These are phyloP conservation scores for Cystofilobasidium capitatum DNA, from an alignment of 768 basidiomycete genomes.

Conservation along the genomic window DNA sequence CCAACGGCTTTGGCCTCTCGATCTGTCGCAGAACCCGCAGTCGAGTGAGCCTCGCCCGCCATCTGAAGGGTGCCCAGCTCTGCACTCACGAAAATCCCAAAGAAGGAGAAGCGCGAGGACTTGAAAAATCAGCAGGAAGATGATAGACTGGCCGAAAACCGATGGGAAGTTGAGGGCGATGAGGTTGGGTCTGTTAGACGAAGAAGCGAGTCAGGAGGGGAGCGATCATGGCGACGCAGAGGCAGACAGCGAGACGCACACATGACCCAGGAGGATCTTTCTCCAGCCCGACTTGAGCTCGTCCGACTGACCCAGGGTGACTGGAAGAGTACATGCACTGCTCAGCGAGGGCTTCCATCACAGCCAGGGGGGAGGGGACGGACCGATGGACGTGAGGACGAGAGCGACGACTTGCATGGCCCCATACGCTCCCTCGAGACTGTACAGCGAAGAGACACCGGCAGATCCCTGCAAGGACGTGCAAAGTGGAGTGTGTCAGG, in stretches of 20 bases:
- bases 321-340: slow-evolving; percentile 41
- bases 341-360: not conserved
- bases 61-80: not conserved
- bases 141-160: slow-evolving; percentile 50
- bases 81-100: slow-evolving; percentile 46
- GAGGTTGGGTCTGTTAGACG: slow-evolving; percentile 53
- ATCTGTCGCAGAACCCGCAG: not conserved
- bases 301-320: slow-evolving; percentile 32
- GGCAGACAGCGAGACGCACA: slow-evolving; percentile 37
- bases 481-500: not conserved
- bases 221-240: not conserved
- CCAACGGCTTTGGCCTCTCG: slow-evolving; percentile 3
- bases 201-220: not conserved
- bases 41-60: too few relatives aligned
- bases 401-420: slow-evolving; percentile 64
- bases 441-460: slow-evolving; percentile 58
- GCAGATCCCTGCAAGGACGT: slow-evolving; percentile 52
- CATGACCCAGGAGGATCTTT: slow-evolving; percentile 57
- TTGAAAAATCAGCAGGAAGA: slow-evolving; percentile 56
- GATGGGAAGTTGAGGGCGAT: slow-evolving; percentile 65
- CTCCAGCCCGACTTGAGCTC: slow-evolving; percentile 49
- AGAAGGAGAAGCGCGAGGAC: slow-evolving; percentile 49
- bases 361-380: not conserved
- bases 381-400: slow-evolving; percentile 58
- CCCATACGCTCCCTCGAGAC: slow-evolving; percentile 58